Evolutionary conservation across 768 basidiomycete species (phyloP).

Genomic region (Pisolithus orientalis): DNA sequence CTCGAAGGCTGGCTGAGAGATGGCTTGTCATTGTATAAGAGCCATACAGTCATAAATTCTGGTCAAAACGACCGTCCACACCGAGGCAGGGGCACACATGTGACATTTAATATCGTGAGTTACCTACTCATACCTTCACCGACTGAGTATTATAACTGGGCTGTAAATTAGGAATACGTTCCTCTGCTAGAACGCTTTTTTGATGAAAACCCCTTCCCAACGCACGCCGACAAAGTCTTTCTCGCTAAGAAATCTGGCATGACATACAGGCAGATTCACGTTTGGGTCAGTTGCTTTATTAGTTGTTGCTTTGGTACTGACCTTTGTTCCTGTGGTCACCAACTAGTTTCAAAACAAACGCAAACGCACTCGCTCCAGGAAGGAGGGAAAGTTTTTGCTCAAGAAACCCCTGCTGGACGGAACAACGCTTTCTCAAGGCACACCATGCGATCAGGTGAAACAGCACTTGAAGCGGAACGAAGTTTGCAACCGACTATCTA

Average conservation of each 20-base stretch:
- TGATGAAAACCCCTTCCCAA: slow-evolving; percentile 41
- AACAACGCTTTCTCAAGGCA: slow-evolving; percentile 2
- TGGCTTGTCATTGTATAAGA: no score
- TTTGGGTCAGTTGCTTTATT: slow-evolving; percentile 38
- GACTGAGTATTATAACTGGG: no score
- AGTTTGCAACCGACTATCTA: slow-evolving; percentile 20
- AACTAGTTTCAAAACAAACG: slow-evolving; percentile 52
- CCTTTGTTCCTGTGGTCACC: no score
- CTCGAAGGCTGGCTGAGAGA: no score
- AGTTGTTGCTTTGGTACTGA: neutral
- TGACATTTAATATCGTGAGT: neutral
- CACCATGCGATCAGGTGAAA: slow-evolving; percentile 26
- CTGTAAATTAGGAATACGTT: slow-evolving; percentile 39
- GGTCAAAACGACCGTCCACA: no score
- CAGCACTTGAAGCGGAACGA: slow-evolving; percentile 11
- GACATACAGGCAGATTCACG: slow-evolving; percentile 43
- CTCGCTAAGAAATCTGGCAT: slow-evolving; percentile 41
- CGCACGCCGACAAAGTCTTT: slow-evolving; percentile 29
- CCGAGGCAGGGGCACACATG: neutral
- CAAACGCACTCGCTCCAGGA: slow-evolving; percentile 29
- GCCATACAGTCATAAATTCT: no score
- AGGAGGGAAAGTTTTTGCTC: no score
- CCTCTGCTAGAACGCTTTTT: slow-evolving; percentile 46
- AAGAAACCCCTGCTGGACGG: no score
- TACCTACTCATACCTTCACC: no score